Evolutionary conservation across 192 early-diverging fungal species (phyloP).

Genomic region (Spizellomyces sp.): DNA sequence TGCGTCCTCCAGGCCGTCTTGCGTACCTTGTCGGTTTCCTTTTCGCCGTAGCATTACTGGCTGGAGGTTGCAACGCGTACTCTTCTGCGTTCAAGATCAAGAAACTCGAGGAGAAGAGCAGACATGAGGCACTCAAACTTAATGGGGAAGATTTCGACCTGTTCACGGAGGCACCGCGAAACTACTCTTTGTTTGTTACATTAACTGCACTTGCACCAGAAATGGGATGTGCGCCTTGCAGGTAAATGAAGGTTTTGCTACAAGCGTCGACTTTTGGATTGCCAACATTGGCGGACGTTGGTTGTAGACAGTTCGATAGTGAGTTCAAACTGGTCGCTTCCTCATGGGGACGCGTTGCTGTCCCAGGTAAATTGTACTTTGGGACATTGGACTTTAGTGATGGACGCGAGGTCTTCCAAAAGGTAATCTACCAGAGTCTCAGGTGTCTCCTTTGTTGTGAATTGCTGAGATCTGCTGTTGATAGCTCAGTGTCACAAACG

Average conservation of each 20-base stretch:
- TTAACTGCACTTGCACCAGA: constrained; percentile 66
- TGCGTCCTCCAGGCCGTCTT: too few relatives aligned
- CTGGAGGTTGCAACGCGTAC: not conserved
- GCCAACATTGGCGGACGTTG: not conserved
- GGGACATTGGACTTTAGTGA: constrained; percentile 66
- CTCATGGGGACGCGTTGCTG: constrained; percentile 45
- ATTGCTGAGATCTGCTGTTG: not conserved
- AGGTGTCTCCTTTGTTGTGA: too few relatives aligned
- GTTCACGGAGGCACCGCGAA: constrained; percentile 60
- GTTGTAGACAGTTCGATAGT: constrained; percentile 64
- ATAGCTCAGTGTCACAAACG: constrained; percentile 22
- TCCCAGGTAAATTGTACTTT: constrained; percentile 59
- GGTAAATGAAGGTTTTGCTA: constrained; percentile 42
- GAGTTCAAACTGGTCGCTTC: constrained; percentile 65
- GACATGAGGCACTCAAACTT: constrained; percentile 51
- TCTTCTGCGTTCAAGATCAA: constrained; percentile 8
- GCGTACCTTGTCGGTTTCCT: too few relatives aligned
- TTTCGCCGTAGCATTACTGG: too few relatives aligned
- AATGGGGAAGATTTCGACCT: constrained; percentile 59
- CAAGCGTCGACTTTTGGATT: not conserved
- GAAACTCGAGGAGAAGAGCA: constrained; percentile 19
- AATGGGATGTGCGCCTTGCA: constrained; percentile 74
- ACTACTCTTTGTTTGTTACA: constrained; percentile 68
- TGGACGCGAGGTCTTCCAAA: constrained; percentile 63
- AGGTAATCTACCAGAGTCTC: constrained; percentile 41